Conservation (phyloP, 2,329 filamentous ascomycete genomes). For the Cladobotryum protrusum region DNA sequence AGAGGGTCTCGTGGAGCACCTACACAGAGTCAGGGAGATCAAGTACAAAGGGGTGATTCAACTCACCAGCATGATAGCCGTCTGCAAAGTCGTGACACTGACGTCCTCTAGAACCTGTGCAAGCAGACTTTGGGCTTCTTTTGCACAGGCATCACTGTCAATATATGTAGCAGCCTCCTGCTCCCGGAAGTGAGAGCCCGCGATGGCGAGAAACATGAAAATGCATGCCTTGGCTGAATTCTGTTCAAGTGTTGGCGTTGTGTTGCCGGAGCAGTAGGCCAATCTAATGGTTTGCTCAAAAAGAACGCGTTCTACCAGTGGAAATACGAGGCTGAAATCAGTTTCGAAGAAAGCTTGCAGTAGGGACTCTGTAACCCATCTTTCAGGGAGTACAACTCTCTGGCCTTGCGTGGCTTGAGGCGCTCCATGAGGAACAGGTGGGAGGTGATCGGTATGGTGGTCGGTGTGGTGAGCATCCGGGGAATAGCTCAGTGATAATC, state of each 20-base stretch:
- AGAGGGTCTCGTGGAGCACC: slow-evolving; percentile 38
- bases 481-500: not conserved
- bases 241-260: slow-evolving; percentile 17
- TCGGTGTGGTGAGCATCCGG: too few relatives aligned
- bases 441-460: not conserved
- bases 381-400: slow-evolving; percentile 28
- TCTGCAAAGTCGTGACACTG: slow-evolving; percentile 38
- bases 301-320: slow-evolving; percentile 40
- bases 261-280: slow-evolving; percentile 33
- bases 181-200: slow-evolving; percentile 18
- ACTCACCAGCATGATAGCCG: slow-evolving; percentile 43
- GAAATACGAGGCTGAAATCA: slow-evolving; percentile 40
- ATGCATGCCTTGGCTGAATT: slow-evolving; percentile 40
- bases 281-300: slow-evolving; percentile 39
- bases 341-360: slow-evolving; percentile 22
- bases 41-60: not conserved
- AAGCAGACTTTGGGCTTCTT: slow-evolving; percentile 36
- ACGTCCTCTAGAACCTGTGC: slow-evolving; percentile 37
- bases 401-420: not conserved
- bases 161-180: slow-evolving; percentile 17
- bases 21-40: slow-evolving; percentile 11
- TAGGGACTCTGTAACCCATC: slow-evolving; percentile 21
- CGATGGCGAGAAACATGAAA: slow-evolving; percentile 40
- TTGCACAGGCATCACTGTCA: slow-evolving; percentile 35
- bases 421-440: too few relatives aligned